These are phyloP conservation scores for Cladophialophora psammophila DNA, from an alignment of 2,329 filamentous ascomycete genomes.

Conservation along the genomic window DNA sequence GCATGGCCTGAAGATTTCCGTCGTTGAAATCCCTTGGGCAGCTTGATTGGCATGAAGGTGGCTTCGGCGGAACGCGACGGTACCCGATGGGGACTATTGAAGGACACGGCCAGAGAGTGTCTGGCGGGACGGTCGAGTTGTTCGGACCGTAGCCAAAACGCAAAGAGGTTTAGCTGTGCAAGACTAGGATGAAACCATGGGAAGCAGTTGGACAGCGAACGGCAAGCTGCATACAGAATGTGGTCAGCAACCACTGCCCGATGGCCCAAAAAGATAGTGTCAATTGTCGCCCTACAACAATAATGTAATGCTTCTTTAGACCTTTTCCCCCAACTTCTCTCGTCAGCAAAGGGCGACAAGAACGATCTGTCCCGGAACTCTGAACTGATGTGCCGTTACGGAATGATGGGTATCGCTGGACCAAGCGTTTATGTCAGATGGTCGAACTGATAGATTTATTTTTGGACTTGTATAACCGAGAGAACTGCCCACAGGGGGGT, in stretches of 20 bases:
- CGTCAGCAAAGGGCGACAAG: conserved; percentile 2
- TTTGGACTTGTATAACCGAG: conserved; percentile 19
- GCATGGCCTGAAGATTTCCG: conserved; percentile 64
- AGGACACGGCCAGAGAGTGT: conserved; percentile 2
- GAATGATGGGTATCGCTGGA: conserved; percentile 22
- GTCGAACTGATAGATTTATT: conserved; percentile 4
- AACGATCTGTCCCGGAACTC: background rate
- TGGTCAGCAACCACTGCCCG: conserved; percentile 25
- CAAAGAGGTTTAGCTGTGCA: conserved; percentile 23
- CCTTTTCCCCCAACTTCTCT: background rate
- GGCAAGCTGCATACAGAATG: conserved; percentile 31
- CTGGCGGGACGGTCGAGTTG: conserved; percentile 11
- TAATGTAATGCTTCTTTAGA: background rate
- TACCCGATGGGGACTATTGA: conserved; percentile 22
- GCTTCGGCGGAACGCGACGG: conserved; percentile 24
- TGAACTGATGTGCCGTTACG: background rate
- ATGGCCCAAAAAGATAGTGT: conserved; percentile 2
- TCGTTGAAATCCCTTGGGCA: conserved; percentile 60
- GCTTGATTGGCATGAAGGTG: conserved; percentile 62
- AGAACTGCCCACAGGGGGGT: conserved; percentile 5
- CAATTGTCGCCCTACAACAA: background rate
- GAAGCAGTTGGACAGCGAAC: conserved; percentile 25
- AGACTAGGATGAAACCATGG: conserved; percentile 31
- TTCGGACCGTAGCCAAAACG: conserved; percentile 21
- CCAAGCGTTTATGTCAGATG: conserved; percentile 27